phyloP scores from a whole-genome alignment of 192 early-diverging fungal species.

The Coemansia sp. region DNA sequence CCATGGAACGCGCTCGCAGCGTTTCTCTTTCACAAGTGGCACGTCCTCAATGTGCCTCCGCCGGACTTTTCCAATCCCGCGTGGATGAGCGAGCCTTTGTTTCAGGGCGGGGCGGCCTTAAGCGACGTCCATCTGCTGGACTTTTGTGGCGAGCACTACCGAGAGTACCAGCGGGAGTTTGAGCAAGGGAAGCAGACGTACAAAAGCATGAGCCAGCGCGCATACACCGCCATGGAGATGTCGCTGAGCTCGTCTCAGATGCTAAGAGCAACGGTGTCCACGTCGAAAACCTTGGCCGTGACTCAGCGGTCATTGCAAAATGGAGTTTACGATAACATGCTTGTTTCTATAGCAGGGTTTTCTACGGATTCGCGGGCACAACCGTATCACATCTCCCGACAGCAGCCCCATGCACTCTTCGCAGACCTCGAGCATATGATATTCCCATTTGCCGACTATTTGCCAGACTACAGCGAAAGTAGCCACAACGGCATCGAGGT shows the following conservation, averaged over 20 bases:
- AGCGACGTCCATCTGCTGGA: conserved; percentile 18
- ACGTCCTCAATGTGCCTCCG: conserved; percentile 40
- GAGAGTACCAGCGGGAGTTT: conserved; percentile 18
- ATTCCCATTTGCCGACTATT: conserved; percentile 44
- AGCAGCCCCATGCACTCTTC: neutral
- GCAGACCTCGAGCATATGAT: conserved; percentile 16
- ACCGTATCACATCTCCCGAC: conserved; percentile 19
- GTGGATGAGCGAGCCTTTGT: conserved; percentile 42
- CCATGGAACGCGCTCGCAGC: conserved; percentile 55
- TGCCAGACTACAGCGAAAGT: conserved; percentile 13
- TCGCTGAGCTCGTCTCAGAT: neutral
- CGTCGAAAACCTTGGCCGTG: conserved; percentile 17
- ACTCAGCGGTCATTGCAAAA: conserved; percentile 20
- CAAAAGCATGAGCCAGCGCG: conserved; percentile 23
- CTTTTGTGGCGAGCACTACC: conserved; percentile 32
- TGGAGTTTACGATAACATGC: conserved; percentile 14
- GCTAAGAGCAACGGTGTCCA: conserved; percentile 8
- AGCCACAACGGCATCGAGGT: neutral
- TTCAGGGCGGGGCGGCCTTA: conserved; percentile 15
- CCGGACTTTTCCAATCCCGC: conserved; percentile 38
- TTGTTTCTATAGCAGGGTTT: conserved; percentile 33
- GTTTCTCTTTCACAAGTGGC: conserved; percentile 49
- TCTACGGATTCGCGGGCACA: neutral
- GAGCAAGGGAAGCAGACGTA: conserved; percentile 3
- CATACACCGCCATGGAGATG: conserved; percentile 1